A percentile compares a stretch with the other conserved stretches of the same genome.
Conservation (phyloP, 2,329 filamentous ascomycete genomes). For the Venturia pyrina region DNA sequence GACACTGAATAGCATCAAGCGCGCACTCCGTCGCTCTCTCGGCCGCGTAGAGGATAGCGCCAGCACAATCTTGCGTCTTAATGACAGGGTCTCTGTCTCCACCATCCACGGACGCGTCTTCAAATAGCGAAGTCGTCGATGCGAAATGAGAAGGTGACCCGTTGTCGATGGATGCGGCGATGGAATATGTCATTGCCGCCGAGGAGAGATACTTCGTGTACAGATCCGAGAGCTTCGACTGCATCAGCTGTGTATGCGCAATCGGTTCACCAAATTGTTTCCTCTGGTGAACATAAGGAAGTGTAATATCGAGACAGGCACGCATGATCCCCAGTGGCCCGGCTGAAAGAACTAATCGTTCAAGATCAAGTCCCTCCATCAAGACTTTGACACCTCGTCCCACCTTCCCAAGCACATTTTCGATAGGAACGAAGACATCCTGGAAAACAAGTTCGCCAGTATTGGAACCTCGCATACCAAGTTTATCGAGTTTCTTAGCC, state of each 20-base stretch:
- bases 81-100: conserved; percentile 11
- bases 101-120: not conserved
- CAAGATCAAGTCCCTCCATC: conserved; percentile 93
- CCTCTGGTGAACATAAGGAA: conserved; percentile 82
- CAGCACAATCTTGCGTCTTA: conserved; percentile 82
- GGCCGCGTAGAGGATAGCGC: conserved; percentile 85
- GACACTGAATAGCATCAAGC: conserved; percentile 79
- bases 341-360: conserved; percentile 81
- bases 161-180: conserved; percentile 72
- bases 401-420: conserved; percentile 69
- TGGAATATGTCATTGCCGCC: conserved; percentile 77
- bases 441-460: conserved; percentile 92
- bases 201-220: conserved; percentile 85
- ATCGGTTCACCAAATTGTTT: conserved; percentile 83
- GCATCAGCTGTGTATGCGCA: conserved; percentile 84
- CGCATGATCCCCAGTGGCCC: conserved; percentile 91
- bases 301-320: conserved; percentile 69
- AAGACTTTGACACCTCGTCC: conserved; percentile 81
- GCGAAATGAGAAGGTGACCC: conserved; percentile 21
- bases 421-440: conserved; percentile 74
- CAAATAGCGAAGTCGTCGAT: conserved; percentile 32
- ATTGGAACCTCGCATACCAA: conserved; percentile 95
- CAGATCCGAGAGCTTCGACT: conserved; percentile 93
- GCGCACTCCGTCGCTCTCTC: conserved; percentile 82
- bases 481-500: conserved; percentile 87